Evolutionary conservation across 257 asterid genomes (phyloP), one percentile per base, ranked within the genome.

Genomic region (Euphrasia confusa): DNA sequence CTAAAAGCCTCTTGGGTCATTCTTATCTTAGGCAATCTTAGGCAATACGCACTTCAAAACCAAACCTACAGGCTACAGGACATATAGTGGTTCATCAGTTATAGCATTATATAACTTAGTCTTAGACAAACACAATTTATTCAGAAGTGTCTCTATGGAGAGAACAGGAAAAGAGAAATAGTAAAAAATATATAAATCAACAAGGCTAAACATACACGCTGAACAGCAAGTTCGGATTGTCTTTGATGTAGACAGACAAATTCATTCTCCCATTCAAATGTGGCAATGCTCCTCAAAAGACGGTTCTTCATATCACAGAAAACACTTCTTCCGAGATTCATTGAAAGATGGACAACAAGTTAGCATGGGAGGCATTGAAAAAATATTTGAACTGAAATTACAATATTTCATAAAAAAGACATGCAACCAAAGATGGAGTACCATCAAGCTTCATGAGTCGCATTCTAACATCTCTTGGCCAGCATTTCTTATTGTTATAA

Each of bases 291-390:
- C 75, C 99, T 77, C 28, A 97, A 97, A 61, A 93, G 90, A 40
- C 96, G 89, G 75, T 93, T 93, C 87, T 89, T 93, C 99, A 93
- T 89, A 72, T 93, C 99, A 97, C 99, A 93, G 75, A 93, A 93
- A 45, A 89, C 99, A 84, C 99, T 89, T 81, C 99, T 80, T 61
- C 99, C 96, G 44, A 85, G 96, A 68, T 93, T 93, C 28, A 93
- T 96, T 93, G 84, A 58, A 81, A 37, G 65, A 52, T 13, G 58
- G 4, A 0, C 63, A 47, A 48, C 5, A 18, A 21, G 24, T 21
- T 21, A 21, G 24, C 24, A 61, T 68, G 79, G 64, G 63, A 62
- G 28, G 35, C 50, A 65, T 15, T 30, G 0, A 30, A 30, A 30
- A 45, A 55, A 26, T 10, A 48, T 54, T 10, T 48, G 27, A 28